Evolutionary conservation across 2,329 filamentous ascomycete species (phyloP), one percentile per base, ranked within the genome.

Genomic region (Orbilia ellipsospora): DNA sequence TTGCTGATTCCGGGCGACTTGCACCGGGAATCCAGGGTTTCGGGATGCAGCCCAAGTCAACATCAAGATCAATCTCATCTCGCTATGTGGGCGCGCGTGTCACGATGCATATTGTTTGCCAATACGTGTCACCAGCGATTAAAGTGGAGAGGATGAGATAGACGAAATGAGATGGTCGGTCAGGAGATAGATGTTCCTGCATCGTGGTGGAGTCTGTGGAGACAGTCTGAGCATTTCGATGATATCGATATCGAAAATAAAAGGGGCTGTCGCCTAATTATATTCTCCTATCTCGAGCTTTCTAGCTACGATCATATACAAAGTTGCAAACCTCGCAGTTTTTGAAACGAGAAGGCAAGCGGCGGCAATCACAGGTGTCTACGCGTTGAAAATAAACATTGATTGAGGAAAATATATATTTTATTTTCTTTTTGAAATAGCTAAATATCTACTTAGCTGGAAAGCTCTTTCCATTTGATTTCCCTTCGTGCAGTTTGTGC

Each of bases 401-500:
- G 6, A 36, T 36, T 36, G 31, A 36, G 31, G 31, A 36, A 36
- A 57, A 54, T 23, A 55, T n/a, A 56, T 28, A 57, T 62, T 62
- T 73, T 65, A 61, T 73, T 62, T 64, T 52, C 6, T 7, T 61
- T 61, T 50, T 50, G 12, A 20, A 16, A 23, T 61, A 50, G 26
- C 44, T 20, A 48, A 18, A 28, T 61, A 36, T 36, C 31, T 10
- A 36, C 31, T 44, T 61, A 61, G 57, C 57, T 50, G 10, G 8
- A 61, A 31, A 16, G 50, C 66, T 70, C 56, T 55, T 56, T 48
- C 28, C 60, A 36, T 36, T 44, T 44, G 54, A 57, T 54, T 57
- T 55, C 56, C 54, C 54, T 55, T 69, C 72, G 72, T 69, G 72
- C 64, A 75, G 59, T 64, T 55, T 75, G 44, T 69, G 72, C 72